Evolutionary conservation across 2,329 filamentous ascomycete species (phyloP).

Genomic region (Verruconis gallopava): DNA sequence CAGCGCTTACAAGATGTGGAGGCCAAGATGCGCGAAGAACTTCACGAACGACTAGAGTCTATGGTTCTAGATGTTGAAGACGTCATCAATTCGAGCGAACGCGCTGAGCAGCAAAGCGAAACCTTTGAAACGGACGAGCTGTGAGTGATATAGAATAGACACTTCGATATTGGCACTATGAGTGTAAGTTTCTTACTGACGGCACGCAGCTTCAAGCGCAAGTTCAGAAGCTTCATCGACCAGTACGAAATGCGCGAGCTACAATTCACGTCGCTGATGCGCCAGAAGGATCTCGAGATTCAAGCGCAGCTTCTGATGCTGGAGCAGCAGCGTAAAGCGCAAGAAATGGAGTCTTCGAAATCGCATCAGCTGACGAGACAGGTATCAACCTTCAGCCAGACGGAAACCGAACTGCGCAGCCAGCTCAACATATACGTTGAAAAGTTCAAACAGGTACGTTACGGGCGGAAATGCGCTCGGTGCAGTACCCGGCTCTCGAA

Average conservation of each 20-base stretch:
- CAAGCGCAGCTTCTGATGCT: conserved; percentile 80
- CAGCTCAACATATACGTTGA: conserved; percentile 98
- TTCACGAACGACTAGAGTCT: conserved; percentile 72
- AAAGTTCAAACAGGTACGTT: conserved; percentile 94
- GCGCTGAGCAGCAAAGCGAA: conserved; percentile 64
- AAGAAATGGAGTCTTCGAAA: conserved; percentile 67
- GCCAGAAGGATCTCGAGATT: conserved; percentile 90
- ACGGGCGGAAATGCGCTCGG: no score
- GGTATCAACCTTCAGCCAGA: conserved; percentile 91
- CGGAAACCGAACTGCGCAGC: conserved; percentile 81
- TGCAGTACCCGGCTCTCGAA: no score
- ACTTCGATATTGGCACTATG: no score
- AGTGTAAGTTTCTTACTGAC: neutral
- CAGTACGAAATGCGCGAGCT: conserved; percentile 93
- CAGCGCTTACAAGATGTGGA: conserved; percentile 80
- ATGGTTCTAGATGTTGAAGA: conserved; percentile 77
- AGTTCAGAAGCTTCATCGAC: conserved; percentile 90
- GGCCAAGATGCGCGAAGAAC: conserved; percentile 65
- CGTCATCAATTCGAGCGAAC: conserved; percentile 76
- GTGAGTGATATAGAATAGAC: conserved; percentile 51
- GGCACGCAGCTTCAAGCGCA: conserved; percentile 44
- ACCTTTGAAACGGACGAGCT: conserved; percentile 84
- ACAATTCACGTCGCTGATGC: conserved; percentile 82
- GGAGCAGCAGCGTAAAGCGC: conserved; percentile 79
- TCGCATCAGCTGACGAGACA: conserved; percentile 79